phyloP scores from a whole-genome alignment of 176 grass and related monocot species.

The Thalia dealbata region DNA sequence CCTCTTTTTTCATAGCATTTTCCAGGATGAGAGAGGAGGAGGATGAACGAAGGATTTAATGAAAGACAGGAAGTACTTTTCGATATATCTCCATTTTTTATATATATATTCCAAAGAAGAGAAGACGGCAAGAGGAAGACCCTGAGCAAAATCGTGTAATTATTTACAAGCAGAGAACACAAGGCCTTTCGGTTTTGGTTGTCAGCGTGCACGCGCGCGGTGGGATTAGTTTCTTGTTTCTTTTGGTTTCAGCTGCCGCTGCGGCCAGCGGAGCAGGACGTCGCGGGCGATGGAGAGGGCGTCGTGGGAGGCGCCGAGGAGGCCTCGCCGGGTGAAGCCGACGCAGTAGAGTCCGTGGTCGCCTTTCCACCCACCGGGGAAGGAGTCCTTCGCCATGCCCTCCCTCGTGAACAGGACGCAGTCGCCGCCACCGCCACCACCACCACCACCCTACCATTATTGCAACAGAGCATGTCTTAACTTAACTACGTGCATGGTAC shows the following conservation, averaged over 20 bases:
- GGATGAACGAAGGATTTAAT: too few species aligned
- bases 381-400: constrained; percentile 43
- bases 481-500: not conserved
- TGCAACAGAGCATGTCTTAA: not conserved
- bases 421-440: too few species aligned
- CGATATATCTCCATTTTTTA: not conserved
- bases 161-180: constrained; percentile 23
- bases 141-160: constrained; percentile 36
- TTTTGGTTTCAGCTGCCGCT: not conserved
- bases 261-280: constrained; percentile 49
- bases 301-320: constrained; percentile 69
- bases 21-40: too few species aligned
- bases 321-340: constrained; percentile 64
- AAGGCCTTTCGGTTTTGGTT: not conserved
- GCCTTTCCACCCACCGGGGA: constrained; percentile 71
- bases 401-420: constrained; percentile 45
- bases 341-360: constrained; percentile 72
- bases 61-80: not conserved
- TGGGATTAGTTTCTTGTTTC: not conserved
- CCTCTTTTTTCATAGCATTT: too few species aligned
- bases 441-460: constrained; percentile 28
- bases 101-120: not conserved
- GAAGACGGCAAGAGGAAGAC: too few species aligned
- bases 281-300: constrained; percentile 61
- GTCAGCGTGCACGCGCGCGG: too few species aligned